Evolutionary conservation across 768 basidiomycete species (phyloP), one percentile per base, ranked within the genome.

Genomic region (Podaxis sp.): DNA sequence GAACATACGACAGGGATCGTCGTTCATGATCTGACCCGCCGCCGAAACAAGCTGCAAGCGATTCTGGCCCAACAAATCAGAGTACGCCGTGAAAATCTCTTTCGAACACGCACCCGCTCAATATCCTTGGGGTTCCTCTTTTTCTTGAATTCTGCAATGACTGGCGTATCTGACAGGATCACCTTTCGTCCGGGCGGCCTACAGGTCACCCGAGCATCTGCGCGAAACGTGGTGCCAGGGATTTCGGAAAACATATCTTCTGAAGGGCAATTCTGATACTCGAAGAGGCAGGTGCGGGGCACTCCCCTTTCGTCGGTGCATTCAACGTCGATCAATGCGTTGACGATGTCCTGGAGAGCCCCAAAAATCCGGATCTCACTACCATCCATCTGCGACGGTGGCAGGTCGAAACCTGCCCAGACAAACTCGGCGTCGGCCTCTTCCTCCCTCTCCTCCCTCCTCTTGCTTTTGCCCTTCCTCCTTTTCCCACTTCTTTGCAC

Each of bases 91-190:
- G 8, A 40, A 12, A 3, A 44, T 44, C 4, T n/a, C 13, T 44
- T 44, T 7, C 15, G 38, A 22, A 4, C 15, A 7, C 20, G 6
- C 15, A 28, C 20, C 2, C 26, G 13, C 40, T 20, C 36, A 17
- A 24, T 12, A 22, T 40, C 1, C 8, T 24, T 11, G 6, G 37
- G 24, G 20, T 5, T 28, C 40, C 38, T 40, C 37, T 8, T 7
- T 41, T 37, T 46, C 56, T 57, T 57, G 56, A 36, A 57, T 38
- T 26, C 56, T 13, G 22, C 37, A 22, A 57, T n/a, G 38, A 41
- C 56, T 2, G 38, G 15, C 10, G 28, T 37, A 20, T 57, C 56
- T 15, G 41, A 44, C 15, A 44, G n/a, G 41, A 44, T n/a, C 13
- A 44, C n/a, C n/a, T 44, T n/a, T 13, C 7, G 13, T 44, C 15